Conservation (phyloP, 495 filamentous ascomycete species). For the Trichoderma gamsii region DNA sequence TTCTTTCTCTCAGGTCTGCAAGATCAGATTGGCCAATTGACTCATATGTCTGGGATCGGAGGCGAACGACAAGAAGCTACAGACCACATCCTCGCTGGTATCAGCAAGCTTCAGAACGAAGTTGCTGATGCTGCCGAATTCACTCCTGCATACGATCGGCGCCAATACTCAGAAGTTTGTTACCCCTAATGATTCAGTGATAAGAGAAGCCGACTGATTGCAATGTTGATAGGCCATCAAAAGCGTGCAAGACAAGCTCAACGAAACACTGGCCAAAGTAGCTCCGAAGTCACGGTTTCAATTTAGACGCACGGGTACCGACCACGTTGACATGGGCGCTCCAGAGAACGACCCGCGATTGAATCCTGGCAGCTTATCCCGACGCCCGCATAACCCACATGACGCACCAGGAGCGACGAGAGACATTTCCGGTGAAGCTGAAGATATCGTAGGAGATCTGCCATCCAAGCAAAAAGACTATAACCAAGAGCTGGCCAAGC, state of each 20-base stretch:
- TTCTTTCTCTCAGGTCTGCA: slow-evolving; percentile 30
- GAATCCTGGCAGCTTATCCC: slow-evolving; percentile 6
- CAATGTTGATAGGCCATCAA: slow-evolving; percentile 31
- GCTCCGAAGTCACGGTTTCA: slow-evolving; percentile 40
- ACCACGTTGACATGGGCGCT: slow-evolving; percentile 15
- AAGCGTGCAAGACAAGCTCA: slow-evolving; percentile 37
- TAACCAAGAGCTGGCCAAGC: slow-evolving; percentile 41
- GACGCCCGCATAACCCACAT: background rate
- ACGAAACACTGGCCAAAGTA: slow-evolving; percentile 35
- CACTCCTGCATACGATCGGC: slow-evolving; percentile 41
- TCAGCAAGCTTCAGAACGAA: slow-evolving; percentile 38
- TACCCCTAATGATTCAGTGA: background rate
- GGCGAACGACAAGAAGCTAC: slow-evolving; percentile 43
- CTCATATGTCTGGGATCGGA: slow-evolving; percentile 29
- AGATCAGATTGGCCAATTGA: slow-evolving; percentile 35
- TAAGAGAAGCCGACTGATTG: background rate
- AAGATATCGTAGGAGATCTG: slow-evolving; percentile 19
- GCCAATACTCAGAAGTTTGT: slow-evolving; percentile 34
- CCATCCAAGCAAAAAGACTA: slow-evolving; percentile 40
- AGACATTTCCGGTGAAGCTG: slow-evolving; percentile 27
- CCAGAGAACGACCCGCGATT: slow-evolving; percentile 12
- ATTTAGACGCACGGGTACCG: slow-evolving; percentile 34
- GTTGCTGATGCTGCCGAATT: slow-evolving; percentile 40
- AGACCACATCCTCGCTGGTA: slow-evolving; percentile 37
- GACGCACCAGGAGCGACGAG: background rate